Evolutionary conservation across 805 yeast species (phyloP), one percentile per base, ranked within the genome.

Genomic region (Candida takata): DNA sequence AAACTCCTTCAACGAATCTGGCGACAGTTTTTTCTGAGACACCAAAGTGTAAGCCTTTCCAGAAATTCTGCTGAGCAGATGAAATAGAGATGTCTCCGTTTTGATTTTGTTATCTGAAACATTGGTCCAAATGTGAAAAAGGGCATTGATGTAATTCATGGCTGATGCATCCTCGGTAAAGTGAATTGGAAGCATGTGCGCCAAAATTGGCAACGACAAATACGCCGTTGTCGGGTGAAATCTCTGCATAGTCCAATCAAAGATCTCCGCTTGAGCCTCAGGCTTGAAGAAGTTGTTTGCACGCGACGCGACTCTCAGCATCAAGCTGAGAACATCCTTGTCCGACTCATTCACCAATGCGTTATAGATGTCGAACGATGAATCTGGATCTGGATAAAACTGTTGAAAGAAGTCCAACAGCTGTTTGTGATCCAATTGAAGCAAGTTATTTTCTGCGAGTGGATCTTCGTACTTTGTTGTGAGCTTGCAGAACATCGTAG

Each of bases 91-190:
- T 8, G 78, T 65, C 45, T 84, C 95, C 13, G 73, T 65, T 4
- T 35, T 15, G 8, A 15, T 16, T 27, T 68, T 52, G 45, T 66
- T 55, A 40, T 66, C 58, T 46, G 70, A 58, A 28, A 75, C 58
- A 41, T 77, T 65, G 3, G 72, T 53, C 95, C 95, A 86, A 29
- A 84, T 59, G 41, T 83, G 77, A 45, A 84, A 84, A 7, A 85
- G 52, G 3, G 84, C 60, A 0, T 88, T 78, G 20, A 84, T 53
- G 45, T 79, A 77, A 42, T 76, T 70, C 20, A 74, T 62, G 4
- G 74, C 69, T 40, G 69, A 74, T 8, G 55, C 40, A 5, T 54
- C 51, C 2, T 57, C 45, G 10, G 44, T 45, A 36, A 60, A 55
- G 17, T 49, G 52, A 6, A 52, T 48, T 3, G 92, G 92, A 13